These are phyloP conservation scores for Citeromyces nyonsensis DNA, from an alignment of 805 yeast species.

Conservation along the genomic window DNA sequence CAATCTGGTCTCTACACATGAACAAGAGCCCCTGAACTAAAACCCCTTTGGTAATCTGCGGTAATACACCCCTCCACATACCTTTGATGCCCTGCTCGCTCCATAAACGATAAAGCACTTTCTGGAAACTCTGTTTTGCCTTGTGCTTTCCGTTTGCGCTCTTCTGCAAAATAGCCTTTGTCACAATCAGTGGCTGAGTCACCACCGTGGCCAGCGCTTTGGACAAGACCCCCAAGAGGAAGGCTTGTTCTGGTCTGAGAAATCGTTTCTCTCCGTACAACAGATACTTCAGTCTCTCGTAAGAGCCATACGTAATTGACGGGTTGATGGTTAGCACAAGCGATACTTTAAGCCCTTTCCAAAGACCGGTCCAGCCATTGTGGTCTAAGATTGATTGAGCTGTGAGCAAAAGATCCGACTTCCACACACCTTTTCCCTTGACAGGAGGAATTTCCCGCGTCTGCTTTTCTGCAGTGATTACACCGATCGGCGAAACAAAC, in stretches of 20 bases:
- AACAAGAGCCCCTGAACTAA: conserved; percentile 74
- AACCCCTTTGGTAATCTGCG: conserved; percentile 70
- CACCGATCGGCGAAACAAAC: conserved; percentile 70
- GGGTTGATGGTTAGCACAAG: conserved; percentile 71
- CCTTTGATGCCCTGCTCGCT: conserved; percentile 48
- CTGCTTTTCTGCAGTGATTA: conserved; percentile 49
- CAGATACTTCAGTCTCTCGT: conserved; percentile 45
- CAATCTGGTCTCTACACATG: conserved; percentile 61
- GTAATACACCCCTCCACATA: conserved; percentile 67
- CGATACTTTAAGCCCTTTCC: conserved; percentile 77
- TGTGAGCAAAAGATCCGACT: conserved; percentile 16
- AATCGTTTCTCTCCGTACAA: conserved; percentile 23
- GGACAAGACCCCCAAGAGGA: conserved; percentile 62
- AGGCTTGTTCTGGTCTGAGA: conserved; percentile 49
- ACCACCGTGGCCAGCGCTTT: conserved; percentile 67
- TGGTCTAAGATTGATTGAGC: conserved; percentile 37
- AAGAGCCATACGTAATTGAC: conserved; percentile 74
- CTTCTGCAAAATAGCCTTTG: conserved; percentile 69
- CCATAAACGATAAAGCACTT: conserved; percentile 46
- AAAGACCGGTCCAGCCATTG: conserved; percentile 58
- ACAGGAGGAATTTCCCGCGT: conserved; percentile 12
- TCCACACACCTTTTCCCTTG: neutral
- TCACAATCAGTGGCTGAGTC: conserved; percentile 76
- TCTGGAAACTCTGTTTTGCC: conserved; percentile 33
- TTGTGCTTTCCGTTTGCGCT: conserved; percentile 13